Percentiles rank a stretch among this genome's conserved stretches.
Evolutionary conservation across 768 basidiomycete genomes (phyloP).

Genomic region (Lactarius sanguifluus): DNA sequence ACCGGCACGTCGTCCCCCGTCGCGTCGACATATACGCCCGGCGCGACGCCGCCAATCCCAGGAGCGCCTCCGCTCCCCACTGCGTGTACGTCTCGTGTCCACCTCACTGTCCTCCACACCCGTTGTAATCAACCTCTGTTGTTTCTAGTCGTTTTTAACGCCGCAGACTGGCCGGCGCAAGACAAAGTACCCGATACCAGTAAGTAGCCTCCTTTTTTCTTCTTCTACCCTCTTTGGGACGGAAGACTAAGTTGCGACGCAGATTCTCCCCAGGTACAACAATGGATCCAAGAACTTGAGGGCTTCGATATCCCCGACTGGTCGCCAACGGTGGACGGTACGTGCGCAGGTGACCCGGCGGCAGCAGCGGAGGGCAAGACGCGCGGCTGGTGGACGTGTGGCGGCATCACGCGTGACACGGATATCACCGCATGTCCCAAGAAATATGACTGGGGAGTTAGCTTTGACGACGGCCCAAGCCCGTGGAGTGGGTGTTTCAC

Average conservation of each 20-base stretch:
- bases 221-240: no score
- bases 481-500: slow-evolving; percentile 61
- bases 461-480: slow-evolving; percentile 87
- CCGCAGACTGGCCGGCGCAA: slow-evolving; percentile 58
- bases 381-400: slow-evolving; percentile 92
- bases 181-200: slow-evolving; percentile 62
- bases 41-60: slow-evolving; percentile 58
- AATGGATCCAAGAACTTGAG: slow-evolving; percentile 77
- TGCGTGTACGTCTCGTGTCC: slow-evolving; percentile 46
- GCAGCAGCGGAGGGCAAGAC: slow-evolving; percentile 55
- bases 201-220: slow-evolving; percentile 34
- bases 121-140: slow-evolving; percentile 1
- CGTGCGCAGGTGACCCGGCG: slow-evolving; percentile 58
- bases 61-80: slow-evolving; percentile 69
- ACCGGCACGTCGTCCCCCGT: slow-evolving; percentile 48
- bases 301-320: slow-evolving; percentile 67
- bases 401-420: slow-evolving; percentile 57
- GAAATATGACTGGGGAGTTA: slow-evolving; percentile 75
- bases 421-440: slow-evolving; percentile 70
- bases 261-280: slow-evolving; percentile 62
- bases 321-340: slow-evolving; percentile 63
- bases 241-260: slow-evolving; percentile 6
- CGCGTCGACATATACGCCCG: slow-evolving; percentile 54
- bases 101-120: neutral
- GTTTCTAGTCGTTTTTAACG: slow-evolving; percentile 46